Percentiles rank a stretch among this genome's conserved stretches.
Conservation (phyloP, 495 filamentous ascomycete genomes). For the Terfezia claveryi region DNA sequence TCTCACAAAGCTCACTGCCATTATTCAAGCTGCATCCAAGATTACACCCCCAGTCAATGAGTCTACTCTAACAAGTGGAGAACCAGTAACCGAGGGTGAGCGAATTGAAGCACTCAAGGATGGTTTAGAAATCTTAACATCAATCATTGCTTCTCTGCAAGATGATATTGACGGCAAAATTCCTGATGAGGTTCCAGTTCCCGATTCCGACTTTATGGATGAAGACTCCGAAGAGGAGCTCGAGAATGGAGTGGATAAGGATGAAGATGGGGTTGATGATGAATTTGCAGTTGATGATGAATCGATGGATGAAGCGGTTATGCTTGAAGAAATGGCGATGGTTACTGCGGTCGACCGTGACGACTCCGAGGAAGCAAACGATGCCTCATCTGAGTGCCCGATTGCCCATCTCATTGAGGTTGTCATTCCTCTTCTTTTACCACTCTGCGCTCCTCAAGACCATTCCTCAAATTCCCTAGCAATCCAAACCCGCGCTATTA, state of each 20-base stretch:
- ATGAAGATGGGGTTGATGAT: constrained; percentile 14
- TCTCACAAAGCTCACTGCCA: constrained; percentile 10
- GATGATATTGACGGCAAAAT: constrained; percentile 16
- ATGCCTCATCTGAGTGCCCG: constrained; percentile 23
- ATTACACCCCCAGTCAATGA: neutral
- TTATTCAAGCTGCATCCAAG: constrained; percentile 4
- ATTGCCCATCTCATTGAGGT: constrained; percentile 23
- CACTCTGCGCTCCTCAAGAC: constrained; percentile 17
- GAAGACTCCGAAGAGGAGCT: constrained; percentile 12
- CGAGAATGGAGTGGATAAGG: constrained; percentile 21
- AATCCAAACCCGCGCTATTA: constrained; percentile 27
- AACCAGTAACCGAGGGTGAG: constrained; percentile 2
- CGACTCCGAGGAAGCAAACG: constrained; percentile 21
- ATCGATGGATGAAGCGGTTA: constrained; percentile 16
- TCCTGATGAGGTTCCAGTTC: constrained; percentile 10
- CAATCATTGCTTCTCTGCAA: constrained; percentile 32
- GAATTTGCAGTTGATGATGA: constrained; percentile 17
- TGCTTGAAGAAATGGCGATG: constrained; percentile 31
- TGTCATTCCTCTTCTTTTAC: constrained; percentile 29
- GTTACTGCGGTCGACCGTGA: constrained; percentile 28
- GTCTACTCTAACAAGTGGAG: neutral
- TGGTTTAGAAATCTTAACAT: constrained; percentile 34
- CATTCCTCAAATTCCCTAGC: neutral
- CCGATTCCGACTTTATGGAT: constrained; percentile 10
- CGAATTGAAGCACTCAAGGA: constrained; percentile 23